Percentiles rank a stretch among this genome's conserved stretches.
Evolutionary conservation across 345 rosid genomes (phyloP).

Genomic region (Chamaenerion angustifolium): DNA sequence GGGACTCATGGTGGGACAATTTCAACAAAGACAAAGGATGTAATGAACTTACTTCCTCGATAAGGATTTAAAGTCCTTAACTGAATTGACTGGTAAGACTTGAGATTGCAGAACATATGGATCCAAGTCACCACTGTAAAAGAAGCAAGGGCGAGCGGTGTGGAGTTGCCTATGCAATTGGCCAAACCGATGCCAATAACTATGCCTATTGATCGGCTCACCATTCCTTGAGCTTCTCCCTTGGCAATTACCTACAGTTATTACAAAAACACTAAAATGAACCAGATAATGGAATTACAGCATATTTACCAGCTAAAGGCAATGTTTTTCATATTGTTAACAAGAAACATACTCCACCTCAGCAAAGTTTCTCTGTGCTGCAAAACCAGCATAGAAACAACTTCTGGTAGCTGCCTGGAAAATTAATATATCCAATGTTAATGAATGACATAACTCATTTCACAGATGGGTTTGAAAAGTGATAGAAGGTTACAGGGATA

Average conservation of each 20-base stretch:
- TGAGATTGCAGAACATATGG: slow-evolving; percentile 94
- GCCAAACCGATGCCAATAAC: slow-evolving; percentile 75
- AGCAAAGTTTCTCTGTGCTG: slow-evolving; percentile 96
- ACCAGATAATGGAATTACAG: slow-evolving; percentile 3
- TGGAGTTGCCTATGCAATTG: slow-evolving; percentile 60
- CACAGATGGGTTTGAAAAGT: no score
- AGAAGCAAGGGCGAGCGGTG: slow-evolving; percentile 62
- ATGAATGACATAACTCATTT: slow-evolving; percentile 3
- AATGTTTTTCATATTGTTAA: background rate
- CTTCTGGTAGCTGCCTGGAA: slow-evolving; percentile 84
- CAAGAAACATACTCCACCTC: slow-evolving; percentile 41
- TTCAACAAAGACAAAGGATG: no score
- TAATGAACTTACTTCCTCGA: slow-evolving; percentile 61
- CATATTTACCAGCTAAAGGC: background rate
- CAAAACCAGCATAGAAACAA: slow-evolving; percentile 98
- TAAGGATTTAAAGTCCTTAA: slow-evolving; percentile 87
- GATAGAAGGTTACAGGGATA: no score
- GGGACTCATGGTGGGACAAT: no score
- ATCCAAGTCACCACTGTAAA: slow-evolving; percentile 69
- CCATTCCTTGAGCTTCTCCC: slow-evolving; percentile 99
- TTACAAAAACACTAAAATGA: background rate
- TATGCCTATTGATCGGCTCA: slow-evolving; percentile 80
- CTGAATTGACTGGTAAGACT: slow-evolving; percentile 86
- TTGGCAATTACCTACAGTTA: slow-evolving; percentile 75
- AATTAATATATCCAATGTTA: slow-evolving; percentile 10